Conservation (phyloP, 306 rosid species). For the Sphenostylis stenocarpa region DNA sequence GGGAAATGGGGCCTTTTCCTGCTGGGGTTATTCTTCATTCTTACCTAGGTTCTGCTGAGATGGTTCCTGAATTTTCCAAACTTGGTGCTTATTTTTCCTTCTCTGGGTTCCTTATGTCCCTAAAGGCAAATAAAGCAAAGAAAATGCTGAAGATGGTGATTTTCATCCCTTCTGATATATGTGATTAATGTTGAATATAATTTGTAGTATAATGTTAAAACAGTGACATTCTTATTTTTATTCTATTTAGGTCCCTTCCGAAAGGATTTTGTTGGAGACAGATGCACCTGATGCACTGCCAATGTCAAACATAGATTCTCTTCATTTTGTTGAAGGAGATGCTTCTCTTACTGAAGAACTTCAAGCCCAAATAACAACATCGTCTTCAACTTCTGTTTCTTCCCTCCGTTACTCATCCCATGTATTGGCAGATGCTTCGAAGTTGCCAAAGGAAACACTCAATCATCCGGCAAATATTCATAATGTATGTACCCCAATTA, state of each 20-base stretch:
- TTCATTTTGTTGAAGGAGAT: slow-evolving; percentile 69
- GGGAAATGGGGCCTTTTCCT: slow-evolving; percentile 86
- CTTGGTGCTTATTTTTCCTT: slow-evolving; percentile 89
- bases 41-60: slow-evolving; percentile 86
- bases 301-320: slow-evolving; percentile 46
- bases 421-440: slow-evolving; percentile 36
- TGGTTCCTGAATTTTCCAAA: slow-evolving; percentile 84
- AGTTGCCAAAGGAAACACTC: slow-evolving; percentile 60
- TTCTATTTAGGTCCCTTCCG: slow-evolving; percentile 64
- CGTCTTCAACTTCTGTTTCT: slow-evolving; percentile 28
- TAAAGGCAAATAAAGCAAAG: slow-evolving; percentile 72
- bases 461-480: slow-evolving; percentile 85
- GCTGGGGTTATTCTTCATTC: slow-evolving; percentile 94
- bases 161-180: slow-evolving; percentile 19
- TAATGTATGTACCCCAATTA: slow-evolving; percentile 39
- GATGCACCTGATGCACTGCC: slow-evolving; percentile 98
- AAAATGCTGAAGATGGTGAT: slow-evolving; percentile 72
- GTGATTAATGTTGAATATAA: not conserved
- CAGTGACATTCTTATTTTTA: slow-evolving; percentile 21
- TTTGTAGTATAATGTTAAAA: not conserved
- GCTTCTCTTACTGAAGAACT: slow-evolving; percentile 43
- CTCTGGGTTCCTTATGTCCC: slow-evolving; percentile 86
- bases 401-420: slow-evolving; percentile 14
- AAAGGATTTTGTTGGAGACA: slow-evolving; percentile 84
- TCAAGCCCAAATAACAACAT: slow-evolving; percentile 24